Base-by-base conservation (phyloP, 768 basidiomycete species). In the Boletellus ananiceps region DNA sequence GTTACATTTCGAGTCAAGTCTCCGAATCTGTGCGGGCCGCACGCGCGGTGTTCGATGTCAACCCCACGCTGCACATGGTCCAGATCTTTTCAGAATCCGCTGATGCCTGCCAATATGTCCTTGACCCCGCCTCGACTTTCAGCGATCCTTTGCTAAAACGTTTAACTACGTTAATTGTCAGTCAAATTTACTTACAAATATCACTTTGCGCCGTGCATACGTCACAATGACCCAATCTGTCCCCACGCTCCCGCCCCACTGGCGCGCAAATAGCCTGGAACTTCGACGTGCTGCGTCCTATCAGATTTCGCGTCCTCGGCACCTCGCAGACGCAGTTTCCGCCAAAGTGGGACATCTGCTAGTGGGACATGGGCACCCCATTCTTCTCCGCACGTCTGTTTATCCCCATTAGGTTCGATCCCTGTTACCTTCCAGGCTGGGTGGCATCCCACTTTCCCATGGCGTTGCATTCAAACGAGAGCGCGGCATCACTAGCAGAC, bases 111-210 rank as follows among this genome's bases (percentile, higher is more conserved):
- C 19, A 45, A 47, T 34, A 15, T 15, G 0, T 31, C 27, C 29
- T 53, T 55, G 53, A 55, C 15, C 50, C 29, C 29, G 29, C 29
- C 11, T 29, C 57, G 55, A 54, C 44, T 33, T 23, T 36, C 31
- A 63, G 51, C 49, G 54, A 61, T 55, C 55, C 25, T 36, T 48
- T 63, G 58, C 45, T 44, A 56, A 66, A 64, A 65, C 56, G 66
- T 55, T 50, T 66, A 64, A 65, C 58, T 51, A 67, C 50, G 55
- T 48, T 68, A 65, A 67, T 61, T 65, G 48, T 19, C 52, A 60
- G 63, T 65, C 57, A 52, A 54, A 50, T 34, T 54, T 57, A 62
- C 63, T 37, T 51, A 57, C 39, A 40, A 41, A 33, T 37, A 39
- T 33, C 41, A 36, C 32, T 6, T 8, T 27, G 27, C 41, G 23